These are phyloP conservation scores for Penicillium cosmopolitanum DNA, from an alignment of 495 filamentous ascomycete genomes.

Conservation along the genomic window DNA sequence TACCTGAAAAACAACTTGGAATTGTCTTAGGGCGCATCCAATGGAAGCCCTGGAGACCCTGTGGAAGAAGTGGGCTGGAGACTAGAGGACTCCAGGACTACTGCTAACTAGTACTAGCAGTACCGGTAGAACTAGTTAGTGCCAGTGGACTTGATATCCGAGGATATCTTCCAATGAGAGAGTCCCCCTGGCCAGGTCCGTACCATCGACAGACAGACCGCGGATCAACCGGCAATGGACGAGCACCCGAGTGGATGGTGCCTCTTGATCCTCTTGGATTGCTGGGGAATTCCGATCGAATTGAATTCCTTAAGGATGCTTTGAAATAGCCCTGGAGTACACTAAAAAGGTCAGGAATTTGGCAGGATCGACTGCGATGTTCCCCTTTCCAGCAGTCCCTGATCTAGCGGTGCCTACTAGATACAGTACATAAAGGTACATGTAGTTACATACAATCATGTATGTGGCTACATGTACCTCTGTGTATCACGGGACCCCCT, in stretches of 20 bases:
- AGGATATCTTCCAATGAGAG: constrained; percentile 10
- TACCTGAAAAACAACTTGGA: no score
- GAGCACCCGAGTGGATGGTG: constrained; percentile 26
- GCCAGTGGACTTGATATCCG: background rate
- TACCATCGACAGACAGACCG: constrained; percentile 13
- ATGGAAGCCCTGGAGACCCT: no score
- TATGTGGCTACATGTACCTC: constrained; percentile 1
- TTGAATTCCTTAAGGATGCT: constrained; percentile 11
- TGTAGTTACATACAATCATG: background rate
- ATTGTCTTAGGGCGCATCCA: no score
- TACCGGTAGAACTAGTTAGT: no score
- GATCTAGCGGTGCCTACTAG: background rate
- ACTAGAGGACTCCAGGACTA: no score
- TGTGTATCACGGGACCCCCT: constrained; percentile 1
- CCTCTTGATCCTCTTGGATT: constrained; percentile 2
- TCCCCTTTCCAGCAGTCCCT: background rate
- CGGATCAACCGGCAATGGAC: constrained; percentile 24
- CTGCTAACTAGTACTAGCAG: no score
- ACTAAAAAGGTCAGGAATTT: constrained; percentile 20
- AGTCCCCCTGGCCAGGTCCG: constrained; percentile 2
- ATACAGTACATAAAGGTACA: background rate
- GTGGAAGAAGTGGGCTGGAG: no score
- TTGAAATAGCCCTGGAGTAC: background rate
- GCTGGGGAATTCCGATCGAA: constrained; percentile 14
- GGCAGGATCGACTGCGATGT: constrained; percentile 13